Conservation (phyloP, 163 green algal species). For the Prototheca stagnorum region DNA sequence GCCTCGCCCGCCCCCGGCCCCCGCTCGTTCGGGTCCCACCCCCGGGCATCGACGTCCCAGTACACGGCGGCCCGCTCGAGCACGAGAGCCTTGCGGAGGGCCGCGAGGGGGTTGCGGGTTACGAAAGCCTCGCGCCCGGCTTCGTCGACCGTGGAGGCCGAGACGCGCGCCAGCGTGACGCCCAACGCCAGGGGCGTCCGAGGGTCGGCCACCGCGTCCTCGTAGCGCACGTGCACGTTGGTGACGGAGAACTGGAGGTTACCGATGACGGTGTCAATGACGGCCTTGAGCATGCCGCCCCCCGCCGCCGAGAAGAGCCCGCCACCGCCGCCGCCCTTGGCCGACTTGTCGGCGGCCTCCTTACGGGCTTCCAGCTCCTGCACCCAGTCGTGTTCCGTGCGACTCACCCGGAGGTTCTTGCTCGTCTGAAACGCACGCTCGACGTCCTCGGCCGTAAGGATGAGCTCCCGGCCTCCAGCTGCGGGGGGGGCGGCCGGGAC, state of each 20-base stretch:
- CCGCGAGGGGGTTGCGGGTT: constrained; percentile 37
- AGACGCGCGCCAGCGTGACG: constrained; percentile 47
- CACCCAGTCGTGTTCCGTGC: constrained; percentile 9
- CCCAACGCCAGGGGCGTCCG: constrained; percentile 52
- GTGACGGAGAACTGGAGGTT: constrained; percentile 90
- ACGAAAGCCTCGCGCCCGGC: constrained; percentile 56
- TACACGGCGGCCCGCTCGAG: constrained; percentile 61
- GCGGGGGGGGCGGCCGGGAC: too few species aligned
- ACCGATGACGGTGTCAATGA: constrained; percentile 79
- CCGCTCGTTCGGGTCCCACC: constrained; percentile 42
- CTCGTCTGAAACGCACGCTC: constrained; percentile 39
- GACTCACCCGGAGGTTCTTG: constrained; percentile 17
- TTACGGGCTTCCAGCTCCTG: constrained; percentile 5
- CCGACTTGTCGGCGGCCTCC: constrained; percentile 3
- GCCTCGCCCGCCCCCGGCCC: too few species aligned
- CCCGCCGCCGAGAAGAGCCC: constrained; percentile 4
- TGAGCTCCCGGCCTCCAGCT: too few species aligned
- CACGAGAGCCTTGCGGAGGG: constrained; percentile 55
- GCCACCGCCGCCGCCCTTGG: constrained; percentile 4
- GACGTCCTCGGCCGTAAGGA: constrained; percentile 11
- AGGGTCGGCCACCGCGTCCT: constrained; percentile 16
- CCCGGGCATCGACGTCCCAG: constrained; percentile 49
- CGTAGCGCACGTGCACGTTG: constrained; percentile 78
- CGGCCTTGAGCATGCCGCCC: constrained; percentile 32
- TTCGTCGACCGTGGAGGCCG: constrained; percentile 60